Base-by-base conservation (phyloP, 2,329 filamentous ascomycete genomes). In the Endoconidiophora laricicola region DNA sequence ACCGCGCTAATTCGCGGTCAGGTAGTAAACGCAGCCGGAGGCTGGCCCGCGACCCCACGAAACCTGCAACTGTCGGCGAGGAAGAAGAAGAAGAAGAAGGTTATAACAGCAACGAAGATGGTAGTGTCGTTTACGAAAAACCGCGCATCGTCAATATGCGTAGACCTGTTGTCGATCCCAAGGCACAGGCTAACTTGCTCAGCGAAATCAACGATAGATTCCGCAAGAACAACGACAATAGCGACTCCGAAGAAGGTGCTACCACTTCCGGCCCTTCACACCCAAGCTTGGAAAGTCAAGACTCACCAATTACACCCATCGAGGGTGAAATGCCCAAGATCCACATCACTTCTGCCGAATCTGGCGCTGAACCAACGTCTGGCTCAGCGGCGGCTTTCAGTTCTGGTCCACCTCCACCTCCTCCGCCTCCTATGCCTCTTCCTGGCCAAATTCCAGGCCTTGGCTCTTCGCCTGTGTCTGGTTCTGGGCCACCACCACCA, bases 141-240 rank as follows among this genome's bases (percentile, higher is more conserved):
- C 84, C 88, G 38, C 76, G 81, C 50, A 67, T 94, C 46, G 76
- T 94, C 52, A 76, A 91, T 63, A 77, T 90, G 65, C 81, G 77
- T 61, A 76, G 86, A 54, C 86, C 86, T 9, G 66, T 72, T 33
- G 67, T 78, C 57, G 72, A 77, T 56, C 74, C 65, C 64, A 86
- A 69, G 71, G 81, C 69, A 69, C 78, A 70, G 69, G 78, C 61
- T 62, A 90, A 66, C 60, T 78, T 94, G 64, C 81, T 94, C 57
- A 75, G 78, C 33, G 76, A 79, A 46, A 91, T 83, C 65, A 75
- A 90, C 59, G 81, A 81, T 65, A 76, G 69, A 54, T 77, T 79
- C 58, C 43, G 44, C 23, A 49, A 53, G 43, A 18, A 37, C 6
- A 14, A 3, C 22, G 83, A 83, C 59, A 82, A 71, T 43, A 85